Conservation (phyloP, 169 alveolate genomes). For the Cryptosporidium bovis region DNA sequence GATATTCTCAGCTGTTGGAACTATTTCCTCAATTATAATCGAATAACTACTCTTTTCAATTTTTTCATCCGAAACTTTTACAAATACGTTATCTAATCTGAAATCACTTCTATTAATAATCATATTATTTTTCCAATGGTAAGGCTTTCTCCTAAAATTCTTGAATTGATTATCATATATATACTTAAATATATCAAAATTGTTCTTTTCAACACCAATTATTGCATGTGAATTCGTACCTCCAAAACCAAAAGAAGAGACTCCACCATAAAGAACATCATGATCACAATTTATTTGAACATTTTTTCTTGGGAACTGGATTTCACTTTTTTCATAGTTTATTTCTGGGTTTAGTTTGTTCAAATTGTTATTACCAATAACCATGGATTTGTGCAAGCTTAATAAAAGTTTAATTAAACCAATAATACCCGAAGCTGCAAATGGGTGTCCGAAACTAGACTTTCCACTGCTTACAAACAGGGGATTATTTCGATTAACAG, state of each 20-base stretch:
- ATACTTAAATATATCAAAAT: slow-evolving; percentile 19
- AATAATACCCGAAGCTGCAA: slow-evolving; percentile 65
- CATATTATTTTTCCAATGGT: slow-evolving; percentile 15
- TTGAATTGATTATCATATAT: slow-evolving; percentile 1
- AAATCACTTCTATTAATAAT: background rate
- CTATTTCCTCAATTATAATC: slow-evolving; percentile 4
- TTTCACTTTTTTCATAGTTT: background rate
- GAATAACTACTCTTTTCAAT: slow-evolving; percentile 12
- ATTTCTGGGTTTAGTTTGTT: slow-evolving; percentile 50
- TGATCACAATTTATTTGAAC: background rate
- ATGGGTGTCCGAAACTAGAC: slow-evolving; percentile 38
- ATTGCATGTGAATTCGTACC: slow-evolving; percentile 59
- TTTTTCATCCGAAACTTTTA: slow-evolving; percentile 1
- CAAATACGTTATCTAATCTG: slow-evolving; percentile 8
- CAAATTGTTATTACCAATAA: slow-evolving; percentile 56
- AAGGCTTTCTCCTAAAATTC: slow-evolving; percentile 45
- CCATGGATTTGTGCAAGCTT: slow-evolving; percentile 14
- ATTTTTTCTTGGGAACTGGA: slow-evolving; percentile 24
- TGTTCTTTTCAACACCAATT: slow-evolving; percentile 49
- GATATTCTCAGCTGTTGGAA: slow-evolving; percentile 4
- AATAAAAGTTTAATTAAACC: slow-evolving; percentile 49
- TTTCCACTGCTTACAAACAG: slow-evolving; percentile 48
- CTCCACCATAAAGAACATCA: slow-evolving; percentile 37
- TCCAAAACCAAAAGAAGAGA: slow-evolving; percentile 72
- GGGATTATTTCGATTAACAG: slow-evolving; percentile 19